These are phyloP conservation scores for Silene vulgaris DNA, from an alignment of 179 eudicot species.

Conservation along the genomic window DNA sequence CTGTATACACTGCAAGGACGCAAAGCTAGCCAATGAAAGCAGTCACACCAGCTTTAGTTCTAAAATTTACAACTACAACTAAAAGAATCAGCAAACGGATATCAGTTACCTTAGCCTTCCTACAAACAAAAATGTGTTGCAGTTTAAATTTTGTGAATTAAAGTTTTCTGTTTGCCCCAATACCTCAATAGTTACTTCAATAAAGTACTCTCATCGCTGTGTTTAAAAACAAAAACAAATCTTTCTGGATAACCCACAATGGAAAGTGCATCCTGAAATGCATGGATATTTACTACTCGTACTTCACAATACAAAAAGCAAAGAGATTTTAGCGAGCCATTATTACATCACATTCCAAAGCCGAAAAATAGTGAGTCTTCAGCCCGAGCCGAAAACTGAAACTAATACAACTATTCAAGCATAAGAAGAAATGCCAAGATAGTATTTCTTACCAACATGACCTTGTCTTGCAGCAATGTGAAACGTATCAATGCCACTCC, in stretches of 20 bases:
- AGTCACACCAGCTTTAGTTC: neutral
- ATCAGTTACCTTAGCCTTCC: neutral
- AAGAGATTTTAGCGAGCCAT: too few relatives aligned
- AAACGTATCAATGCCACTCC: conserved; percentile 80
- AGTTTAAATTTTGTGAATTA: neutral
- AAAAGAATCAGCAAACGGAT: neutral
- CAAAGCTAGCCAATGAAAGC: neutral
- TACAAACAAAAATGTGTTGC: neutral
- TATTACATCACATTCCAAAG: too few relatives aligned
- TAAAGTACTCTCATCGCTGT: too few relatives aligned
- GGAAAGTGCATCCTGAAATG: too few relatives aligned
- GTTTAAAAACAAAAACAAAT: too few relatives aligned
- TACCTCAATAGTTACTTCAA: too few relatives aligned
- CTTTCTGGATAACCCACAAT: too few relatives aligned
- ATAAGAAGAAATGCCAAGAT: neutral
- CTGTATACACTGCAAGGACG: neutral
- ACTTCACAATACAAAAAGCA: too few relatives aligned
- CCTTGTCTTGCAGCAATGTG: conserved; percentile 94
- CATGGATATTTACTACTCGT: too few relatives aligned
- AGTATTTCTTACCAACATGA: conserved; percentile 59
- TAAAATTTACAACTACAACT: neutral
- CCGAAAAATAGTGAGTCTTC: too few relatives aligned
- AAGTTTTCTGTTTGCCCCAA: too few relatives aligned
- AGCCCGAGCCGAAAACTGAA: neutral
- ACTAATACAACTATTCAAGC: neutral